A percentile compares a stretch with the other conserved stretches of the same genome.
phyloP scores from a whole-genome alignment of 129 eudicot species.

The Pseudognaphalium luteoalbum region DNA sequence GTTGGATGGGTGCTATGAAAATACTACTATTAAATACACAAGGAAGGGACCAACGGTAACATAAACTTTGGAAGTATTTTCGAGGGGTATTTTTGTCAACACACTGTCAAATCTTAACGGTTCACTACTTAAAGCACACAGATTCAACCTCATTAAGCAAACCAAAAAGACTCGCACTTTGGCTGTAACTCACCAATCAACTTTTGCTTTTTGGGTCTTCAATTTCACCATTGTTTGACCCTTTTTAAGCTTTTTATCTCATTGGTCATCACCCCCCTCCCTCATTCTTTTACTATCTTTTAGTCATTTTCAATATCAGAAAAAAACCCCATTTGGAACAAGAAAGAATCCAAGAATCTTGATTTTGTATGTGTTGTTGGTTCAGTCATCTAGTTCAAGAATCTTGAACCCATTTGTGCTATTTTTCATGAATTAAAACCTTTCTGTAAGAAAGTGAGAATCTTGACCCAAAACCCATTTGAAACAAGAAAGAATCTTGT shows the following conservation, averaged over 20 bases:
- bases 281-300: slow-evolving; percentile 7
- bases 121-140: slow-evolving; percentile 41
- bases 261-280: slow-evolving; percentile 23
- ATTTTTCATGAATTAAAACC: not conserved
- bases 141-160: slow-evolving; percentile 30
- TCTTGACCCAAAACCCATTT: slow-evolving; percentile 16
- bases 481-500: slow-evolving; percentile 19
- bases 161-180: slow-evolving; percentile 31
- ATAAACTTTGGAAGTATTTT: slow-evolving; percentile 76
- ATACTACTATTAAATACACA: slow-evolving; percentile 23
- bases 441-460: not conserved
- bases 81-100: slow-evolving; percentile 63
- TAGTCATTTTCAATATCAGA: slow-evolving; percentile 23
- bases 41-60: slow-evolving; percentile 75
- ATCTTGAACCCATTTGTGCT: not conserved
- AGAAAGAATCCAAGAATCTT: slow-evolving; percentile 32
- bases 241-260: slow-evolving; percentile 39
- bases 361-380: not conserved
- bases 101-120: slow-evolving; percentile 55
- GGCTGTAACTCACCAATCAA: slow-evolving; percentile 37
- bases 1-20: slow-evolving; percentile 17
- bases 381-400: not conserved
- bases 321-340: slow-evolving; percentile 34
- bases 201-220: slow-evolving; percentile 47
- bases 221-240: slow-evolving; percentile 34